A percentile compares a stretch with the other conserved stretches of the same genome.
Evolutionary conservation across 108 stramenopile genomes (phyloP).

Genomic region (Skeletonema potamos): DNA sequence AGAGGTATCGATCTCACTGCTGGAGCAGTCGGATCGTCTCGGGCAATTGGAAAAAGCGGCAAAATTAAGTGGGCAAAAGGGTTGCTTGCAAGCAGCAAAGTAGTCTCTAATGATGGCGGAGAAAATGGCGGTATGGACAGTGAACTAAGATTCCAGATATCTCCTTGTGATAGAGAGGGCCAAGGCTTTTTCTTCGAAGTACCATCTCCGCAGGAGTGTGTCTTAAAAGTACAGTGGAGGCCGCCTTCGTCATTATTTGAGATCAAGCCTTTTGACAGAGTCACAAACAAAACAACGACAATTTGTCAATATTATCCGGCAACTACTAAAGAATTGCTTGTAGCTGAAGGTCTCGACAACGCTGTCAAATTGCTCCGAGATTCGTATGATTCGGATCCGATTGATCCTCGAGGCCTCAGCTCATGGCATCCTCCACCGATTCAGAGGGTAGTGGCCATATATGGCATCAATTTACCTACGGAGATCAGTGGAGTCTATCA

Average conservation of each 20-base stretch:
- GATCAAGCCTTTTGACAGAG: neutral
- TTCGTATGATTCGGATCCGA: slow-evolving; percentile 15
- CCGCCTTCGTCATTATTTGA: neutral
- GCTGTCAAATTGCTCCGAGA: slow-evolving; percentile 1
- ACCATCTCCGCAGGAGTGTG: neutral
- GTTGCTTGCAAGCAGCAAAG: neutral
- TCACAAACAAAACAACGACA: neutral
- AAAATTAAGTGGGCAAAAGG: neutral
- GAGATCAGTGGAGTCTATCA: slow-evolving; percentile 54
- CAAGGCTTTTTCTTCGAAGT: neutral
- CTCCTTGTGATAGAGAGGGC: neutral
- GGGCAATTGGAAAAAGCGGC: slow-evolving; percentile 20
- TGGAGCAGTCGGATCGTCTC: slow-evolving; percentile 9
- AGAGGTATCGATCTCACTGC: slow-evolving; percentile 10
- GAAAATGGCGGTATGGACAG: neutral
- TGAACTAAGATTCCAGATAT: neutral
- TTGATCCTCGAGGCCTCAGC: slow-evolving; percentile 16
- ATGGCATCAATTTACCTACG: slow-evolving; percentile 63
- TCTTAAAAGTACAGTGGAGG: neutral
- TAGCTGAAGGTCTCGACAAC: slow-evolving; percentile 11
- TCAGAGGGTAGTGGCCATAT: slow-evolving; percentile 54
- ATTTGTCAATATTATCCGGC: neutral
- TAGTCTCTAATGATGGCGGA: neutral
- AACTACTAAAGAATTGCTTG: neutral
- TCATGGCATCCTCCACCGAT: slow-evolving; percentile 57